phyloP scores from a whole-genome alignment of 73 alveolate species.

The Symbiodinium pilosum region DNA sequence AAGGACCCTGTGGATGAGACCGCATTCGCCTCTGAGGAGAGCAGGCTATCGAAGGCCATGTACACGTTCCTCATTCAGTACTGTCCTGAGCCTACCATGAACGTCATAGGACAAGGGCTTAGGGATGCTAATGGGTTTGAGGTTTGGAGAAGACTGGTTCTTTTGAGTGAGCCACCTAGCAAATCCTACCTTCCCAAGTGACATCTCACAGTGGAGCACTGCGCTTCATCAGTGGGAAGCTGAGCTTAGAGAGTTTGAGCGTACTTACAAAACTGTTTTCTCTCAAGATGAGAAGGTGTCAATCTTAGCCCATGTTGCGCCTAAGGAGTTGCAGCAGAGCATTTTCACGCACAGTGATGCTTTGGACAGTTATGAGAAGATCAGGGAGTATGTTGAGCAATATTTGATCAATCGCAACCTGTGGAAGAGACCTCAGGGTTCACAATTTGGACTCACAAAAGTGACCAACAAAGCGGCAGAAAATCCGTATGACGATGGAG shows the following conservation, averaged over 20 bases:
- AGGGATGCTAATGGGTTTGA: conserved; percentile 21
- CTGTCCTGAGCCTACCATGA: conserved; percentile 60
- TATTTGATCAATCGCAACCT: conserved; percentile 16
- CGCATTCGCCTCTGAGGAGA: neutral
- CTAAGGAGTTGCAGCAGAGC: conserved; percentile 33
- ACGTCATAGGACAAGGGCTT: conserved; percentile 35
- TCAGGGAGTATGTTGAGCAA: conserved; percentile 18
- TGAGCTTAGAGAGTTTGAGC: conserved; percentile 38
- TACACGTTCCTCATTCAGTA: conserved; percentile 37
- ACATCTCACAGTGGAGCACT: conserved; percentile 27
- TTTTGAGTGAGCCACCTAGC: conserved; percentile 16
- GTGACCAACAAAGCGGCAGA: neutral
- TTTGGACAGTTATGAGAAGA: neutral
- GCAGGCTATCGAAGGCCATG: neutral
- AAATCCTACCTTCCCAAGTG: conserved; percentile 21
- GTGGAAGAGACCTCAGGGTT: conserved; percentile 52
- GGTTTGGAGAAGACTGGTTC: conserved; percentile 24
- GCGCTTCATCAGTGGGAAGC: conserved; percentile 62
- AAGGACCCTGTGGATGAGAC: conserved; percentile 7
- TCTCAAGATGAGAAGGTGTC: conserved; percentile 41
- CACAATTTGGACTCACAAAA: neutral
- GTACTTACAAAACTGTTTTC: neutral
- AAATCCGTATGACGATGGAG: neutral
- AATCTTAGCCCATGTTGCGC: conserved; percentile 30
- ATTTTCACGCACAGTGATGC: conserved; percentile 49